Evolutionary conservation across 2,329 filamentous ascomycete species (phyloP), one percentile per base, ranked within the genome.

Genomic region (Hortaea sp.): DNA sequence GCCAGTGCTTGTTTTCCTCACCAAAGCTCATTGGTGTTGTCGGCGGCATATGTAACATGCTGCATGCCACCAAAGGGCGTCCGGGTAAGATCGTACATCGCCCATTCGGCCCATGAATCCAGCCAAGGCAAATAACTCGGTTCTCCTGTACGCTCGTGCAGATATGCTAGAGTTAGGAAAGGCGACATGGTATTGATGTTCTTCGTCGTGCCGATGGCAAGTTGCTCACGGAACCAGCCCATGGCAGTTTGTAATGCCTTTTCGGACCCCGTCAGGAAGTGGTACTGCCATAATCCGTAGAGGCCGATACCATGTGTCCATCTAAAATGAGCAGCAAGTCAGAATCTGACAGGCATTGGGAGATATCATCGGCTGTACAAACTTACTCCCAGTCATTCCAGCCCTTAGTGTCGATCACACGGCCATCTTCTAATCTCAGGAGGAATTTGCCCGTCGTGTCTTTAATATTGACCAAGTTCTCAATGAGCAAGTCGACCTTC

Each of bases 181-280:
- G 81, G 81, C 9, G 82, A 80, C 84, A 89, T 88, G 11, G 85
- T 88, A 69, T 88, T 88, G 73, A 88, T 88, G 64, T 89, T 89
- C 63, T 89, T 89, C 35, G 83, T 87, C 3, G 85, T 89, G 13
- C 83, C 82, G 46, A 81, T 79, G 1, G 73, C 74, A 50, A 88
- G 81, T 6, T 85, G 79, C 41, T 74, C 75, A 5, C 70, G 68
- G 66, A 87, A 89, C 85, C 85, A 90, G 47, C 77, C 73, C 58
- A 84, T 74, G 55, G 89, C 87, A 50, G 84, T 80, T 50, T 72
- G 64, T 13, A 88, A 73, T 45, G 78, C 76, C 29, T 69, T 65
- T 1, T 70, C 63, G 29, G 82, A 78, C 41, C 79, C 80, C 0
- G 82, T 87, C 53, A 88, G 67, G 48, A 79, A 77, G 66, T 88